Evolutionary conservation across 1,284 basidiomycete species (phyloP).

Genomic region (Trametes polyzona): DNA sequence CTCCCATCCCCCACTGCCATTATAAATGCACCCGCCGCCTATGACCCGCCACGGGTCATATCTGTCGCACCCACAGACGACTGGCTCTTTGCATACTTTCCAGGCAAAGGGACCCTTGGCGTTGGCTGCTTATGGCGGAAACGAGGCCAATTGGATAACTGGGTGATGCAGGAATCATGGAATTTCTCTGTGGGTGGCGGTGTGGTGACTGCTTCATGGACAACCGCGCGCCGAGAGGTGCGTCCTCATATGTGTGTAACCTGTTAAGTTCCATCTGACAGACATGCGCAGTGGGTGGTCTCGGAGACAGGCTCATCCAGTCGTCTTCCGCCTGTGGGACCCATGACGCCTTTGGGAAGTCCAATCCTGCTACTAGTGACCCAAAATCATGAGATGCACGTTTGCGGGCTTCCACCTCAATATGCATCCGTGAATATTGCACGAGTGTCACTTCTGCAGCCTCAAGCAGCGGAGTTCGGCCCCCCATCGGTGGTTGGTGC

Average conservation of each 20-base stretch:
- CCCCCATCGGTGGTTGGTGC: slow-evolving; percentile 34
- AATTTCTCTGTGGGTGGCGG: slow-evolving; percentile 53
- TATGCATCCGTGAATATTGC: slow-evolving; percentile 27
- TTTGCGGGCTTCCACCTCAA: slow-evolving; percentile 29
- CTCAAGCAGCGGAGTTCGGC: slow-evolving; percentile 14
- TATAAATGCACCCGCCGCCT: slow-evolving; percentile 47
- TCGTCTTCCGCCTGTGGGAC: slow-evolving; percentile 37
- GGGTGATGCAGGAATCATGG: slow-evolving; percentile 66
- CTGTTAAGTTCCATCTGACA: background rate
- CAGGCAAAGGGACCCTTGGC: slow-evolving; percentile 56
- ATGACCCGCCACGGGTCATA: slow-evolving; percentile 65
- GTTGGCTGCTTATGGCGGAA: slow-evolving; percentile 69
- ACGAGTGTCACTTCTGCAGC: slow-evolving; percentile 29
- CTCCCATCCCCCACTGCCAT: slow-evolving; percentile 58
- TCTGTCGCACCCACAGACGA: slow-evolving; percentile 58
- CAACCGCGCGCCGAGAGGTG: slow-evolving; percentile 63
- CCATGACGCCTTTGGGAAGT: slow-evolving; percentile 24
- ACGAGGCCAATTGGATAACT: slow-evolving; percentile 58
- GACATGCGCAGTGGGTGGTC: slow-evolving; percentile 33
- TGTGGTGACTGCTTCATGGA: slow-evolving; percentile 65
- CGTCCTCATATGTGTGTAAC: slow-evolving; percentile 16
- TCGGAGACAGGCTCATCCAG: slow-evolving; percentile 35
- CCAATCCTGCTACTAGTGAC: slow-evolving; percentile 39
- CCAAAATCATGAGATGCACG: slow-evolving; percentile 34
- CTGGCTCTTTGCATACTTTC: slow-evolving; percentile 78